Evolutionary conservation across 163 green algal genomes (phyloP), one percentile per base, ranked within the genome.

Genomic region (Scenedesmus sp.): DNA sequence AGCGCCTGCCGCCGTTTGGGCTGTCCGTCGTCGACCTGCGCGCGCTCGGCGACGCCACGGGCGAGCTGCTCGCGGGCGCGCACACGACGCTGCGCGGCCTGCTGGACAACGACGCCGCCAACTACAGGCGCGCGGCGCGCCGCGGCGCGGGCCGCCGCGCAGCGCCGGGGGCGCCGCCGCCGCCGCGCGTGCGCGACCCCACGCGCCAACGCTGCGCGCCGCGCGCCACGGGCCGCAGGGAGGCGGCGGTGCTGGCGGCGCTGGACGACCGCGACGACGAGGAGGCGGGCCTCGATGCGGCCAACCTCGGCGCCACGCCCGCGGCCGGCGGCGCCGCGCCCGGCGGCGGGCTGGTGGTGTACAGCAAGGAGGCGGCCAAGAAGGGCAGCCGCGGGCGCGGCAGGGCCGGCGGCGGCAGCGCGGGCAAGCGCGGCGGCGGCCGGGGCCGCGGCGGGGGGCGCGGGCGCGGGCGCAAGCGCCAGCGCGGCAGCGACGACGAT

Each of bases 81-180:
- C 84, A 75, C 70, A 76, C 75, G 74, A 62, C 73, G 5, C 80
- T 87, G 54, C 74, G 79, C 31, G 53, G 77, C 34, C 81, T 89
- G 72, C 66, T 87, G 81, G 76, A 80, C 13, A 54, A 76, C 5
- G 84, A 89, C n/a, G 74, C 77, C 4, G 60, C 81, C 11, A 85
- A 87, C 63, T 87, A 87, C 39, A 70, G 47, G 57, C 60, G 31
- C 29, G 57, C 5, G 10, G n/a, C 1, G 39, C 20, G n/a, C 47
- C 53, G 54, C 20, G 54, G 22, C 54, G 20, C 11, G 54, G 54
- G 54, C 54, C 11, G 15, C 54, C 14, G 56, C 42, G 3, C 7
- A 51, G n/a, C 50, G 3, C 7, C 11, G n/a, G 39, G 36, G 14
- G 17, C 9, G 18, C 39, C 10, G 39, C 39, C 10, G 39, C 39